Evolutionary conservation across 1,139 yeast genomes (phyloP), one percentile per base, ranked within the genome.

Genomic region (Suhomyces guaymorum): DNA sequence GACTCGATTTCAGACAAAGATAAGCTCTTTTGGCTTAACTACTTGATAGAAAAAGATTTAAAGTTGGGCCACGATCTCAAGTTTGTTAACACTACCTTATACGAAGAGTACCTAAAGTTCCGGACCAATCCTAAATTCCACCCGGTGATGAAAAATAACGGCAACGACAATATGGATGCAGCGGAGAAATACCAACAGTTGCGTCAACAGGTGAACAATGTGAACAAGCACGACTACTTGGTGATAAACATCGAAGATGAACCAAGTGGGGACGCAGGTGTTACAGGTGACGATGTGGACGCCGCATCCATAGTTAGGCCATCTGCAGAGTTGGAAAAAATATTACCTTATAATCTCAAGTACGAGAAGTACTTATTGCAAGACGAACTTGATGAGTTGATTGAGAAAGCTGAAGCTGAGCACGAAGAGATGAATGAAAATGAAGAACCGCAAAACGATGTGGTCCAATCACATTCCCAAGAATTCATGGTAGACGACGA

Each of bases 1-100:
- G 59, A 59, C 29, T 46, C 50, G 14, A 45, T 59, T 21, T 55
- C 57, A 2, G 48, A 45, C 4, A 50, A 49, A 11, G 68, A 61
- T 30, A 55, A 58, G 37, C 49, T 69, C 23, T 44, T 49, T 32
- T 70, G 76, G 76, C 52, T 70, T 29, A 61, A 62, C 35, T 70
- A 66, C 42, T 51, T 70, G 43, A 59, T 67, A 8, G 76, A 70
- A 40, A 70, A 70, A 38, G 75, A 70, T 43, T 49, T 65, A 34
- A 66, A 66, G 41, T 55, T 70, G 39, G 74, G 74, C 7, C 70
- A 68, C 35, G 67, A 64, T 44, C 48, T 62, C 42, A 66, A 66
- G 41, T 69, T 61, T 40, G 46, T 59, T 33, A 58, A 60, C 37
- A 63, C 73, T 4, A 49, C 58, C 14, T 52, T 69, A 15, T 55